phyloP scores from a whole-genome alignment of 164 flowering plant species.

The Hamamelis virginiana region DNA sequence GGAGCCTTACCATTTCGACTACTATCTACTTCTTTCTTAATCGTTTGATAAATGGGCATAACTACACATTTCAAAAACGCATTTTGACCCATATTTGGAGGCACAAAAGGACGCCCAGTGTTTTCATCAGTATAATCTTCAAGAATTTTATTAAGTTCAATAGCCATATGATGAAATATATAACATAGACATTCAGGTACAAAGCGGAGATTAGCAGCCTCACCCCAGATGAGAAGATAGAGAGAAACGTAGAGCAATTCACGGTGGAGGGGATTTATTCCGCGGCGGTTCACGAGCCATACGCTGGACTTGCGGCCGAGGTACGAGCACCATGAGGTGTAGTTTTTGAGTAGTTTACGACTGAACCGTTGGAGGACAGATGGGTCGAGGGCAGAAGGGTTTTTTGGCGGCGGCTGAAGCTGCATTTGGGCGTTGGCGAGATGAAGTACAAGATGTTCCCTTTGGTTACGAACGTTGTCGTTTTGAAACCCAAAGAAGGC shows the following conservation, averaged over 20 bases:
- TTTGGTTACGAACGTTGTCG: constrained; percentile 81
- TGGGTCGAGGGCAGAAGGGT: constrained; percentile 46
- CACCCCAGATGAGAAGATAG: constrained; percentile 89
- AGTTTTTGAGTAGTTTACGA: constrained; percentile 57
- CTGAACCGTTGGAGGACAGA: constrained; percentile 63
- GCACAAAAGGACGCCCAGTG: constrained; percentile 56
- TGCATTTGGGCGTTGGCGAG: constrained; percentile 94
- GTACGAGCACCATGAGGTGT: constrained; percentile 82
- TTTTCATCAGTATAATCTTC: constrained; percentile 64
- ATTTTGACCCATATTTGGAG: constrained; percentile 43
- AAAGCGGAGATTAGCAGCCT: constrained; percentile 79
- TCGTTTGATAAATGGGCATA: constrained; percentile 59
- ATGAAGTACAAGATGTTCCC: constrained; percentile 91
- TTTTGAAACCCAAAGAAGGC: constrained; percentile 76
- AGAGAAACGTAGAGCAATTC: constrained; percentile 59
- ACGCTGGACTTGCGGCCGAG: constrained; percentile 46
- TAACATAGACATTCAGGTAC: constrained; percentile 83
- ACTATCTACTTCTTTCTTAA: constrained; percentile 56
- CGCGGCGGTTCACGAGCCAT: constrained; percentile 29
- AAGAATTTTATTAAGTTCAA: constrained; percentile 65
- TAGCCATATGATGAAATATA: constrained; percentile 78
- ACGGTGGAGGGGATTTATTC: constrained; percentile 32
- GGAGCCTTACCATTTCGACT: constrained; percentile 82
- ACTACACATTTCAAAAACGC: constrained; percentile 57
- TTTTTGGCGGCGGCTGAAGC: constrained; percentile 56